phyloP scores from a whole-genome alignment of 169 alveolate genomes.

The Eimeria acervulina region DNA sequence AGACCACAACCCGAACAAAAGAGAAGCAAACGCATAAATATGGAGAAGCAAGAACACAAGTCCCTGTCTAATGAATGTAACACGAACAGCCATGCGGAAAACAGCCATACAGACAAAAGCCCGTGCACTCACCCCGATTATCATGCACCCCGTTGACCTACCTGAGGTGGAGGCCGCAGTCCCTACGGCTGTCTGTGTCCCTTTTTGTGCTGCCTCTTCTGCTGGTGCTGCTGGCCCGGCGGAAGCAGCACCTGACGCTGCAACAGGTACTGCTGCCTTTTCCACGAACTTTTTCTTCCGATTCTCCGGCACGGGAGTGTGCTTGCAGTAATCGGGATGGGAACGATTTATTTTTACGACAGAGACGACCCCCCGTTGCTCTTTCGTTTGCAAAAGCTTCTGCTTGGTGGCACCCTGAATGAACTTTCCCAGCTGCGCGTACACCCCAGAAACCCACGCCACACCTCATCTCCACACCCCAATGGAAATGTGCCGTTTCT shows the following conservation, averaged over 20 bases:
- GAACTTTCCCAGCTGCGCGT: conserved; percentile 69
- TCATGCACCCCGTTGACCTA: background rate
- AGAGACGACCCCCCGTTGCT: conserved; percentile 56
- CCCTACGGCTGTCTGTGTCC: background rate
- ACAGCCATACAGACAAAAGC: too few species aligned
- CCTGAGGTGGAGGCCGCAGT: background rate
- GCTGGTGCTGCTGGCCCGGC: conserved; percentile 14
- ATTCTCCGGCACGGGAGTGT: conserved; percentile 69
- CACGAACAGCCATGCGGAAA: too few species aligned
- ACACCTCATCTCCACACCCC: background rate
- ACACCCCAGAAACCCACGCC: conserved; percentile 16
- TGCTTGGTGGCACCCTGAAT: conserved; percentile 50
- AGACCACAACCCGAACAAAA: too few species aligned
- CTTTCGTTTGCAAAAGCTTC: conserved; percentile 75
- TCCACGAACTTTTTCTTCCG: conserved; percentile 31
- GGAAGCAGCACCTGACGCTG: conserved; percentile 22
- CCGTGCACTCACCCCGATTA: too few species aligned
- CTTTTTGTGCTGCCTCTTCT: conserved; percentile 6
- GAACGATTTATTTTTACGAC: conserved; percentile 73
- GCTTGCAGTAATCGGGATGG: conserved; percentile 51
- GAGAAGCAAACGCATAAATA: too few species aligned
- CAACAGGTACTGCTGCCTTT: conserved; percentile 34
- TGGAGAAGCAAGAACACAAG: too few species aligned
- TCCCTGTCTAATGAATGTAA: too few species aligned
- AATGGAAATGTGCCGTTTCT: background rate